A percentile compares a stretch with the other conserved stretches of the same genome.
Conservation (phyloP, 768 basidiomycete species). For the Boletus pseudo-olivaceus region DNA sequence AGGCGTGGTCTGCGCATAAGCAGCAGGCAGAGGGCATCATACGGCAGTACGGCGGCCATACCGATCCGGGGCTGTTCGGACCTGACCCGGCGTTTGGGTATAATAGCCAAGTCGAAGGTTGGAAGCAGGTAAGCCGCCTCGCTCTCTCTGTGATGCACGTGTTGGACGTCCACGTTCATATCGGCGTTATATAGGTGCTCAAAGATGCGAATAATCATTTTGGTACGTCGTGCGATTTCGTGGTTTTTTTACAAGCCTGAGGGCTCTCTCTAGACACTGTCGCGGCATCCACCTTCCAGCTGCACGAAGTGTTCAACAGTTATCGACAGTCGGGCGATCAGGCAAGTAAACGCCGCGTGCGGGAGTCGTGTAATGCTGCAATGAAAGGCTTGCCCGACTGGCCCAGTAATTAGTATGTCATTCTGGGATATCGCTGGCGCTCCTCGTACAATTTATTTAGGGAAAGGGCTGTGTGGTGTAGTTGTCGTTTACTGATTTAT, state of each 20-base stretch:
- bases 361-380: constrained; percentile 77
- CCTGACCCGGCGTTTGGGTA: constrained; percentile 39
- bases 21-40: constrained; percentile 48
- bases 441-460: background rate
- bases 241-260: background rate
- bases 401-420: constrained; percentile 40
- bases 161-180: background rate
- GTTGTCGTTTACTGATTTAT: constrained; percentile 5
- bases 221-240: constrained; percentile 36
- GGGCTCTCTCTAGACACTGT: constrained; percentile 36
- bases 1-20: constrained; percentile 61
- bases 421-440: background rate
- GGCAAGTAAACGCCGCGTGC: constrained; percentile 70
- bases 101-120: constrained; percentile 49
- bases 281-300: constrained; percentile 69
- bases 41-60: constrained; percentile 42
- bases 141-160: background rate
- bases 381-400: constrained; percentile 70
- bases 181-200: constrained; percentile 37
- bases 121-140: constrained; percentile 49
- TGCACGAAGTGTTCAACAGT: constrained; percentile 67
- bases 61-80: constrained; percentile 30
- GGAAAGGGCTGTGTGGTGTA: background rate
- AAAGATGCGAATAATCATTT: constrained; percentile 53
- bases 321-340: constrained; percentile 73